Evolutionary conservation across 108 stramenopile species (phyloP).

Genomic region (Discostella stelligeroides): DNA sequence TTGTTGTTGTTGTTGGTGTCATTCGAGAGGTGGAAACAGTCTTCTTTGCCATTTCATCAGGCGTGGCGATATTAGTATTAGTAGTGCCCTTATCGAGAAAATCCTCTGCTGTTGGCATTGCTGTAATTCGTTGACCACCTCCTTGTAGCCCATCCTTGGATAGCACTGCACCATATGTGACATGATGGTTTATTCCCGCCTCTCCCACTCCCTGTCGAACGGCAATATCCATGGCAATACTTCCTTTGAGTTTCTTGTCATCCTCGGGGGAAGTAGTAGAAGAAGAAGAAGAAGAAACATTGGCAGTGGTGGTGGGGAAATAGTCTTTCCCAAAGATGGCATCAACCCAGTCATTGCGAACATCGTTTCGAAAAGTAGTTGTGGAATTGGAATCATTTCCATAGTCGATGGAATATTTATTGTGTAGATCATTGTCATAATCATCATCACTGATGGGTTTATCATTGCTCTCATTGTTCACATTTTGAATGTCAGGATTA

Average conservation of each 20-base stretch:
- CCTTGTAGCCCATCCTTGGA: neutral
- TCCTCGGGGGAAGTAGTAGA: neutral
- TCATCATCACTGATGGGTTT: neutral
- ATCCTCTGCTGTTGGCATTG: neutral
- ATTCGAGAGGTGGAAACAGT: too few species aligned
- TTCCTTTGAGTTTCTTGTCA: slow-evolving; percentile 1
- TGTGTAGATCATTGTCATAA: neutral
- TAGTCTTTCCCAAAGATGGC: slow-evolving; percentile 76
- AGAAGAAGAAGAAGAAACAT: too few species aligned
- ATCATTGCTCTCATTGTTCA: neutral
- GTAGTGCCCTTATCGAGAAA: neutral
- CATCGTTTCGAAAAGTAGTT: slow-evolving; percentile 40
- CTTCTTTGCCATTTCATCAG: neutral
- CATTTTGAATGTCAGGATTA: neutral
- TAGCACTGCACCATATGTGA: slow-evolving; percentile 46
- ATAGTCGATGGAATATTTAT: neutral
- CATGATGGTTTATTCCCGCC: slow-evolving; percentile 49
- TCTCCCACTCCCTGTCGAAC: slow-evolving; percentile 52
- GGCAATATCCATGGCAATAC: neutral
- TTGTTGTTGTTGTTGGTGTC: too few species aligned
- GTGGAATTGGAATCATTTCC: neutral
- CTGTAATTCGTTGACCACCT: neutral
- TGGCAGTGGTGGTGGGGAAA: slow-evolving; percentile 23
- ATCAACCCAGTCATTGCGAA: slow-evolving; percentile 73
- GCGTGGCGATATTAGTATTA: neutral